Conservation (phyloP, 2,329 filamentous ascomycete species). For the Stachybotrys elegans region DNA sequence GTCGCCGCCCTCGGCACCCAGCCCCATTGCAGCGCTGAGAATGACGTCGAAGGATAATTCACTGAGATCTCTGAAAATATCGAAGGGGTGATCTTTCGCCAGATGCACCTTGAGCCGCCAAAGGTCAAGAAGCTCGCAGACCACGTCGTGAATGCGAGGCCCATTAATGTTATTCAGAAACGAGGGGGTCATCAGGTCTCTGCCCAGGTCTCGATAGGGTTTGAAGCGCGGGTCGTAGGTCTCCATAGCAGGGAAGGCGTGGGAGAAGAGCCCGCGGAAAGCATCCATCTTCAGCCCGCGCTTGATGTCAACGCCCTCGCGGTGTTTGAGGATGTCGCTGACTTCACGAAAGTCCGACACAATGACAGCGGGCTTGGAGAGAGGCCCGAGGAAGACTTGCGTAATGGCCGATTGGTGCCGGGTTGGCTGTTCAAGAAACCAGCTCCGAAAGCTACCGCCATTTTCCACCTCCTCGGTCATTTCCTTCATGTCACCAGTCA, state of each 20-base stretch:
- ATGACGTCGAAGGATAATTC: neutral
- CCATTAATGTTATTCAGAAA: constrained; percentile 16
- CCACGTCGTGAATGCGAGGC: neutral
- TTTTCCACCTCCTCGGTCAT: neutral
- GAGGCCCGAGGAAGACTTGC: constrained; percentile 1
- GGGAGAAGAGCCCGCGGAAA: constrained; percentile 7
- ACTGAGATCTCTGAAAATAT: neutral
- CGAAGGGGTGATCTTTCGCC: neutral
- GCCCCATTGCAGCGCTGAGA: neutral
- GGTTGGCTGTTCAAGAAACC: neutral
- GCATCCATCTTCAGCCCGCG: neutral
- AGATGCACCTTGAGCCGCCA: neutral
- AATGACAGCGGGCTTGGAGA: neutral
- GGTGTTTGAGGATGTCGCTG: neutral
- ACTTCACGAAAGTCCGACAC: constrained; percentile 1
- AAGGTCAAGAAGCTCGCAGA: neutral
- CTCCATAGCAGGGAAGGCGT: constrained; percentile 21
- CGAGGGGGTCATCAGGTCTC: constrained; percentile 22
- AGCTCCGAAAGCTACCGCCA: neutral
- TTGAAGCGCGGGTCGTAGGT: constrained; percentile 20
- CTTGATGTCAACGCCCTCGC: neutral
- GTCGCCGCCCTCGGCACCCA: neutral
- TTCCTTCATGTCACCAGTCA: constrained; percentile 4
- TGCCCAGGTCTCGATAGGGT: constrained; percentile 16
- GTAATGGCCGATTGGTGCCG: constrained; percentile 3